Percentiles rank a stretch among this genome's conserved stretches.
These are phyloP conservation scores for Penicillium polonicum DNA, from an alignment of 2,329 filamentous ascomycete genomes.

Conservation along the genomic window DNA sequence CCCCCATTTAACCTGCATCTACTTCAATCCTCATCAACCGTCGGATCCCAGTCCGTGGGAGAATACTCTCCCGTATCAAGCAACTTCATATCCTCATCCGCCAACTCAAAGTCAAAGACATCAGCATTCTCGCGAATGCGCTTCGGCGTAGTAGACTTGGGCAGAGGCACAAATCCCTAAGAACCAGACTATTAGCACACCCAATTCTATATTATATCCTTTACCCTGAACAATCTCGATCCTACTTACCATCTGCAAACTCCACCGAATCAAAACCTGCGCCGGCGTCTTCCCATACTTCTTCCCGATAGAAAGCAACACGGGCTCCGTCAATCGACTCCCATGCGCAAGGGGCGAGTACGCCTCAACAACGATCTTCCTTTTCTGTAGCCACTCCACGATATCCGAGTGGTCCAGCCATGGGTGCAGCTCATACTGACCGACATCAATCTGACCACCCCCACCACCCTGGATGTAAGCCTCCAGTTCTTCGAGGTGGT, in stretches of 20 bases:
- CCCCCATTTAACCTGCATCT: not conserved
- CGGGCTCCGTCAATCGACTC: constrained; percentile 66
- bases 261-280: constrained; percentile 76
- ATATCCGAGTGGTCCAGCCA: constrained; percentile 75
- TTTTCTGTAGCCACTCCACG: constrained; percentile 61
- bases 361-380: constrained; percentile 71
- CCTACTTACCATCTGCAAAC: constrained; percentile 67
- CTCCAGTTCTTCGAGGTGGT: constrained; percentile 68
- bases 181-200: not conserved
- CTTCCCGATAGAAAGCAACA: constrained; percentile 60
- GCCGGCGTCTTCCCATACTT: constrained; percentile 70
- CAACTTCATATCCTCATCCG: constrained; percentile 56
- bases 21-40: constrained; percentile 32
- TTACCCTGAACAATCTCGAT: constrained; percentile 30
- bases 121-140: constrained; percentile 61
- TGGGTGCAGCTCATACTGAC: constrained; percentile 79
- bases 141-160: constrained; percentile 59
- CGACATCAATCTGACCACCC: constrained; percentile 65
- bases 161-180: constrained; percentile 62
- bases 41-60: constrained; percentile 60
- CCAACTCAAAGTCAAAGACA: constrained; percentile 62
- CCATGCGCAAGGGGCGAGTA: constrained; percentile 76
- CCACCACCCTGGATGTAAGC: constrained; percentile 58
- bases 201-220: not conserved
- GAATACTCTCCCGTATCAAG: constrained; percentile 58